Percentiles rank a stretch among this genome's conserved stretches.
phyloP scores from a whole-genome alignment of 2,329 filamentous ascomycete genomes.

The Colletotrichum salicis region DNA sequence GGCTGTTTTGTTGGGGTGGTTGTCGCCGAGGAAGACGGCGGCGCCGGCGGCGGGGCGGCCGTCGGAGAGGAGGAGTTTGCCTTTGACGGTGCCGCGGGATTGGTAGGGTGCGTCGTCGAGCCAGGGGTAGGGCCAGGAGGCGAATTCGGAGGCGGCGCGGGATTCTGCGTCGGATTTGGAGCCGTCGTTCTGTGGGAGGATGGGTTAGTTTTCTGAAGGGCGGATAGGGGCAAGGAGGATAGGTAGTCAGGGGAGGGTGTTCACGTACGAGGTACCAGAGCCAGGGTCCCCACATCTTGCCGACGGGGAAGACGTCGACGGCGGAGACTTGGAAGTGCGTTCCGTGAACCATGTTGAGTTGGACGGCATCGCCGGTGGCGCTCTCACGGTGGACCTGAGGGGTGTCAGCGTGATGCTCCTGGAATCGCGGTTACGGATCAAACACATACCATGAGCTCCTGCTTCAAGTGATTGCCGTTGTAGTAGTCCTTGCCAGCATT shows the following conservation, averaged over 20 bases:
- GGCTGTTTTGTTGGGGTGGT: constrained; percentile 53
- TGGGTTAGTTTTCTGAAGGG: neutral
- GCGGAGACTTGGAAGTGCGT: constrained; percentile 56
- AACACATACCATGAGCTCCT: constrained; percentile 55
- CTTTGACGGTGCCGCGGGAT: constrained; percentile 58
- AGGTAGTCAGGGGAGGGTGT: neutral
- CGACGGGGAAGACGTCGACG: constrained; percentile 49
- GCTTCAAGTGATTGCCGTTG: constrained; percentile 63
- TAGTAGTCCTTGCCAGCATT: constrained; percentile 62
- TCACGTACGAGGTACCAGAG: constrained; percentile 39
- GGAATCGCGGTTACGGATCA: too few species aligned
- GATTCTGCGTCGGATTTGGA: constrained; percentile 53
- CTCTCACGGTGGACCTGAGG: constrained; percentile 57
- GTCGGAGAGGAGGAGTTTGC: constrained; percentile 56
- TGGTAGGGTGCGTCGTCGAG: constrained; percentile 57
- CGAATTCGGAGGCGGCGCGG: constrained; percentile 52
- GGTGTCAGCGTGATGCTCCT: neutral
- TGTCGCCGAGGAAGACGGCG: constrained; percentile 41
- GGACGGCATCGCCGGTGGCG: constrained; percentile 59
- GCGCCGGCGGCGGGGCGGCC: constrained; percentile 59
- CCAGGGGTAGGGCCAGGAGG: constrained; percentile 61
- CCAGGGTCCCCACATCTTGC: constrained; percentile 57
- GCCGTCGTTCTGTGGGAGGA: constrained; percentile 53
- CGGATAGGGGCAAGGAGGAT: neutral
- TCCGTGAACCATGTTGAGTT: constrained; percentile 65